Evolutionary conservation across 2,329 filamentous ascomycete genomes (phyloP).

Genomic region (Hypoxylon sp.): DNA sequence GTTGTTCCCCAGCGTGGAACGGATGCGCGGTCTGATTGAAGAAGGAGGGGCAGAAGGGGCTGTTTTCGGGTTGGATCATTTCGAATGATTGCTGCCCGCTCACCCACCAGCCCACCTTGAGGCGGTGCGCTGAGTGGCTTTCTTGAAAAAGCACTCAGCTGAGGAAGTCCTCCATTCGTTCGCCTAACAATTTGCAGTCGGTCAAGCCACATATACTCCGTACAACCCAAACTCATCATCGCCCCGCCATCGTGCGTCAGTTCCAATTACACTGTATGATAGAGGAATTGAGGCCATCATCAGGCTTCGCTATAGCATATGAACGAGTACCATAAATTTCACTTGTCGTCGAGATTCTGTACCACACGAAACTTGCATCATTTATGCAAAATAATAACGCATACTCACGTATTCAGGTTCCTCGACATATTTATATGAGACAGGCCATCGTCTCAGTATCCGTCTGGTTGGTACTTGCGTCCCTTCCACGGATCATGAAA

Average conservation of each 20-base stretch:
- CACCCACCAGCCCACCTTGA: conserved; percentile 24
- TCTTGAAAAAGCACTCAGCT: background rate
- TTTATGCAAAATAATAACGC: conserved; percentile 32
- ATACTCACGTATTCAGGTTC: conserved; percentile 8
- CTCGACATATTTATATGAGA: conserved; percentile 23
- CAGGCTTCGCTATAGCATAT: background rate
- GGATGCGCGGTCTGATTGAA: conserved; percentile 40
- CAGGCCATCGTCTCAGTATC: conserved; percentile 17
- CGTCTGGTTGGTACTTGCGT: background rate
- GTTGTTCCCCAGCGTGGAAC: conserved; percentile 18
- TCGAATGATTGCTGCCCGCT: conserved; percentile 39
- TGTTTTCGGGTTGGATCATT: conserved; percentile 43
- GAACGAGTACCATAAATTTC: background rate
- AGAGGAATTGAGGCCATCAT: conserved; percentile 7
- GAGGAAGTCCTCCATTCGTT: background rate
- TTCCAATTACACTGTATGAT: conserved; percentile 5
- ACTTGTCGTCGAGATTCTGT: conserved; percentile 7
- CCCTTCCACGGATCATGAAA: conserved; percentile 14
- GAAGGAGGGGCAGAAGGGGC: conserved; percentile 51
- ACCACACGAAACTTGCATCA: conserved; percentile 21
- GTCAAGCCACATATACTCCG: conserved; percentile 31
- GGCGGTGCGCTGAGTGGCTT: conserved; percentile 30
- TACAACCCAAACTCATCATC: conserved; percentile 26
- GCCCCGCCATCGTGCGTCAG: conserved; percentile 34
- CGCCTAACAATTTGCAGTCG: conserved; percentile 11